Evolutionary conservation across 2,329 filamentous ascomycete species (phyloP).

Genomic region (Zymoseptoria passerinii): DNA sequence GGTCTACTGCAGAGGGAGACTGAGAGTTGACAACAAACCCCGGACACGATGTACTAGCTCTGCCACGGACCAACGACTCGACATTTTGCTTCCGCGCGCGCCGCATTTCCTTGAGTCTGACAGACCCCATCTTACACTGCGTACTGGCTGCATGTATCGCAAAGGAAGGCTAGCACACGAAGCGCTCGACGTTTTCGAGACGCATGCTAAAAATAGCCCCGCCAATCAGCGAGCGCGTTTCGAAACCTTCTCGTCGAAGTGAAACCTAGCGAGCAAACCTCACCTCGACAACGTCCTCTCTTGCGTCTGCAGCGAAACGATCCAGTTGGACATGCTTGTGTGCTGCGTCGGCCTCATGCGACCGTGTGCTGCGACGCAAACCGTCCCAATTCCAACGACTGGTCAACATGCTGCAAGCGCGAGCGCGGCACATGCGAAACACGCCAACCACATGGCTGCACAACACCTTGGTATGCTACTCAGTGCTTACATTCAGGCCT

Average conservation of each 20-base stretch:
- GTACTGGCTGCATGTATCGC: neutral
- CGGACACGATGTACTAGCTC: neutral
- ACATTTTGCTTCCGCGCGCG: neutral
- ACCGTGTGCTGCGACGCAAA: neutral
- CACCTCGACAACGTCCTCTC: neutral
- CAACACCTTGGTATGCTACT: slow-evolving; percentile 1
- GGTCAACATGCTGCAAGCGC: neutral
- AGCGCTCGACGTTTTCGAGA: neutral
- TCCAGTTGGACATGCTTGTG: neutral
- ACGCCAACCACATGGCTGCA: neutral
- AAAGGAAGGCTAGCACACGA: neutral
- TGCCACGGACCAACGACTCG: too few species aligned
- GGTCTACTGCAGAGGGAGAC: neutral
- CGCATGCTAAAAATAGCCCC: neutral
- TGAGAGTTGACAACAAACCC: neutral
- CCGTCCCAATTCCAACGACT: neutral
- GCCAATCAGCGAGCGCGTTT: neutral
- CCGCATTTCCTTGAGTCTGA: neutral
- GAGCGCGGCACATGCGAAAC: neutral
- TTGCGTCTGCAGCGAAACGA: slow-evolving; percentile 4
- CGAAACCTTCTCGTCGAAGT: neutral
- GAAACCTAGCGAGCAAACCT: neutral
- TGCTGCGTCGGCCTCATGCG: neutral
- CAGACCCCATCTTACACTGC: neutral
- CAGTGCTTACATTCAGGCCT: slow-evolving; percentile 1